These are phyloP conservation scores for Pseudogymnoascus sp. DNA, from an alignment of 2,329 filamentous ascomycete species.

Conservation along the genomic window DNA sequence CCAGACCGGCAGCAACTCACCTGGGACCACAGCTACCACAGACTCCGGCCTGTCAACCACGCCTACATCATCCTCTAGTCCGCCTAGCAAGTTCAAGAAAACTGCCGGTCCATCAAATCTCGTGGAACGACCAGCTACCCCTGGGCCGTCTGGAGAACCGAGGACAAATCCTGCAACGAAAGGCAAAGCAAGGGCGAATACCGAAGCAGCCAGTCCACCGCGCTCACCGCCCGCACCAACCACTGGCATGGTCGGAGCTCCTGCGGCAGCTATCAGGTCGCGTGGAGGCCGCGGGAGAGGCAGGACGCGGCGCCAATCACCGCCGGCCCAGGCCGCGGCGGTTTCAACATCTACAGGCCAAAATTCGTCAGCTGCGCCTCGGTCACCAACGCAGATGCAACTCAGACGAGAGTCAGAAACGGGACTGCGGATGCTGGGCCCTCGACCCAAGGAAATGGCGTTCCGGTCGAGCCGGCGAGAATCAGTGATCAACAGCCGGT, in stretches of 20 bases:
- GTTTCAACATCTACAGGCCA: background rate
- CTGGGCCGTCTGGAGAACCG: background rate
- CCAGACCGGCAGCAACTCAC: background rate
- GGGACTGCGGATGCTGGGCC: background rate
- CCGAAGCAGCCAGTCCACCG: background rate
- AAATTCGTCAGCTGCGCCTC: background rate
- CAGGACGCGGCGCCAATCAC: background rate
- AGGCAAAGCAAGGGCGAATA: background rate
- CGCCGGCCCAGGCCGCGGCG: background rate
- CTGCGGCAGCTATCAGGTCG: background rate
- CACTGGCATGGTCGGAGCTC: background rate
- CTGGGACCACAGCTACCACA: background rate
- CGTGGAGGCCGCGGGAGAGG: background rate
- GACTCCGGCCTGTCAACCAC: background rate
- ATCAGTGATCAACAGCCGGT: background rate
- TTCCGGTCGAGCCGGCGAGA: background rate
- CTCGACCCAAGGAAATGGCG: background rate
- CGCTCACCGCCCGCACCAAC: background rate
- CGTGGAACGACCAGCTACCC: background rate
- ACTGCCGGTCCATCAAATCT: background rate
- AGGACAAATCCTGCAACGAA: background rate
- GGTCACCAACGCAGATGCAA: background rate
- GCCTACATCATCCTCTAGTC: background rate
- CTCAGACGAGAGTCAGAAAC: background rate
- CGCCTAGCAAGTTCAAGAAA: background rate